phyloP scores from a whole-genome alignment of 2,329 filamentous ascomycete species.

The Botryotinia convoluta region DNA sequence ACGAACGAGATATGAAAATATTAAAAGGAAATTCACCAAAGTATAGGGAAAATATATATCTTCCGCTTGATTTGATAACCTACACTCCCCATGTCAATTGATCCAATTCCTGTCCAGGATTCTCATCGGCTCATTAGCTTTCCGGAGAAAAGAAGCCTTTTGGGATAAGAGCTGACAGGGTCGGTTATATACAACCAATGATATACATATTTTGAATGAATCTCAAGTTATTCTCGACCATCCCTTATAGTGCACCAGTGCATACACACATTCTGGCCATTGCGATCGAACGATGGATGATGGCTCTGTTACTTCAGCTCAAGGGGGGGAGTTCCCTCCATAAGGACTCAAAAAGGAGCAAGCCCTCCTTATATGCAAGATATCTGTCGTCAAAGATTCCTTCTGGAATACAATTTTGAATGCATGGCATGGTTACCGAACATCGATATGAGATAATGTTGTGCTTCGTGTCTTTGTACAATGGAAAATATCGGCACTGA shows the following conservation, averaged over 20 bases:
- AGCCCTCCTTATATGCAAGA: background rate
- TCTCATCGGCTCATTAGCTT: background rate
- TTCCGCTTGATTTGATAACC: background rate
- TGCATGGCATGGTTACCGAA: background rate
- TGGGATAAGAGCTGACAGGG: slow-evolving; percentile 1
- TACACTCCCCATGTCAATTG: background rate
- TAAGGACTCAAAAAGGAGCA: background rate
- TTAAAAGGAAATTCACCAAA: background rate
- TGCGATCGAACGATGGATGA: background rate
- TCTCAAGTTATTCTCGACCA: background rate
- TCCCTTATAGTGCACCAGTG: background rate
- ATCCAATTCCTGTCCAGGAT: background rate
- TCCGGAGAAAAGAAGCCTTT: background rate
- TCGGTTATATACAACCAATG: background rate
- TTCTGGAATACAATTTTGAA: slow-evolving; percentile 2
- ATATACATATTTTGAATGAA: background rate
- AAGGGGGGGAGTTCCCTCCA: background rate
- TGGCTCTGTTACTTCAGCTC: background rate
- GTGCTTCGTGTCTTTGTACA: background rate
- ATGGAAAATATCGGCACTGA: background rate
- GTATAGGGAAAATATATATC: background rate
- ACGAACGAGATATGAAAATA: background rate
- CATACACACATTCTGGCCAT: background rate
- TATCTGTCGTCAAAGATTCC: background rate
- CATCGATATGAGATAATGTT: background rate